Evolutionary conservation across 257 asterid genomes (phyloP), one percentile per base, ranked within the genome.

Genomic region (Jasminum sambac): DNA sequence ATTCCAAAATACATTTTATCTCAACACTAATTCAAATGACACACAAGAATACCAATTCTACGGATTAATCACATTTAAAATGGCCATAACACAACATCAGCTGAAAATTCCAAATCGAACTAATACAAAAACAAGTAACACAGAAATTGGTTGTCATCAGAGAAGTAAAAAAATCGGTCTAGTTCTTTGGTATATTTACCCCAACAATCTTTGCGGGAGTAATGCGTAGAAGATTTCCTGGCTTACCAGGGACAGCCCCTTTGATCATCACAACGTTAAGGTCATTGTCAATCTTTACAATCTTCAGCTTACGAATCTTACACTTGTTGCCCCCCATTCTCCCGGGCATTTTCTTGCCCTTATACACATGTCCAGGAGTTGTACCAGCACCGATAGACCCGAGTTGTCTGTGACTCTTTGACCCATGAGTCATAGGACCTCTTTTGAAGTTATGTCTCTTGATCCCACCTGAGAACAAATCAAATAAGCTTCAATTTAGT

Each of bases 361-460:
- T 55, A 74, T 91, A 94, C 14, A 94, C 99, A 0, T 96, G 91
- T 21, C 99, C 99, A 6, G 99, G 99, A 4, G 99, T 94, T 6
- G 98, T 94, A 5, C 99, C 99, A 4, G 99, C 99, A 60, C 97
- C 99, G 61, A 94, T 94, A 14, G 99, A 94, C 6, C 99, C 99
- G 0, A 94, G 90, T 43, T 89, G 89, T 61, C 97, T 73, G 44
- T 91, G 99, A 78, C 99, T 94, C 83, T 94, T 91, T 24, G 99
- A 94, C 62, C 99, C 99, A n/a, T 91, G 99, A 48, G 86, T 72
- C 99, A 94, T 94, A 0, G 11, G 93, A n/a, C 97, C 99, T 76
- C 99, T 84, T 83, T 81, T 94, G 81, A 94, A 94, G 79, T 94
- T 80, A 63, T 91, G 92, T 63, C 99, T 85, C 90, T 94, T 94